Evolutionary conservation across 2,329 filamentous ascomycete species (phyloP), one percentile per base, ranked within the genome.

Genomic region (Venturia effusa): DNA sequence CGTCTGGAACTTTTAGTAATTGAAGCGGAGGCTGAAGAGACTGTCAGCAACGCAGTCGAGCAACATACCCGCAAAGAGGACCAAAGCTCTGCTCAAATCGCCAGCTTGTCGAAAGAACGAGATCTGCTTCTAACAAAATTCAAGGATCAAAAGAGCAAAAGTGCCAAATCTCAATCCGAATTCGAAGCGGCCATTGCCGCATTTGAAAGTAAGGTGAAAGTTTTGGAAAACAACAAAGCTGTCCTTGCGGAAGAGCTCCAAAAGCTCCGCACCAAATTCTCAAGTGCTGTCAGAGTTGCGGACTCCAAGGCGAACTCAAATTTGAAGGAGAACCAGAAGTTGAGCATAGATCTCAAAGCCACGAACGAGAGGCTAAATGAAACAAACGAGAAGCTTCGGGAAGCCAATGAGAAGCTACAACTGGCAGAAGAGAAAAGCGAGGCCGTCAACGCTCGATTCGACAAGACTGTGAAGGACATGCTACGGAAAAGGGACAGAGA

Each of bases 401-500:
- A 13, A 10, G 45, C 22, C 11, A 27, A 51, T 51, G 45, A 51
- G 22, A 43, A 43, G 40, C 17, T 43, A 19, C 40, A n/a, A 24
- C 3, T 51, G 22, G 10, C 24, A 15, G 17, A 2, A 1, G 45
- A 51, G 45, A 57, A 57, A 30, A 57, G 27, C 32, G 59, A 66
- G 22, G 48, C 43, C n/a, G 32, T 66, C 34, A 66, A 66, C 37
- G 30, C 24, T 37, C 55, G 32, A 24, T 51, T 66, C 34, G 62
- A 66, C 39, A 61, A 59, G 45, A 34, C 54, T n/a, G 34, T 65
- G 37, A 34, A 24, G 8, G 61, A 64, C n/a, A 51, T 64, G 37
- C 54, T 66, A 61, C 62, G 40, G n/a, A 39, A 40, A 15, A 59
- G 37, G 19, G 65, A 67, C 37, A 45, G 22, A 40, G 62, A 60